A percentile compares a stretch with the other conserved stretches of the same genome.
Conservation (phyloP, 2,329 filamentous ascomycete species). For the Chaetomiaceae sp. region DNA sequence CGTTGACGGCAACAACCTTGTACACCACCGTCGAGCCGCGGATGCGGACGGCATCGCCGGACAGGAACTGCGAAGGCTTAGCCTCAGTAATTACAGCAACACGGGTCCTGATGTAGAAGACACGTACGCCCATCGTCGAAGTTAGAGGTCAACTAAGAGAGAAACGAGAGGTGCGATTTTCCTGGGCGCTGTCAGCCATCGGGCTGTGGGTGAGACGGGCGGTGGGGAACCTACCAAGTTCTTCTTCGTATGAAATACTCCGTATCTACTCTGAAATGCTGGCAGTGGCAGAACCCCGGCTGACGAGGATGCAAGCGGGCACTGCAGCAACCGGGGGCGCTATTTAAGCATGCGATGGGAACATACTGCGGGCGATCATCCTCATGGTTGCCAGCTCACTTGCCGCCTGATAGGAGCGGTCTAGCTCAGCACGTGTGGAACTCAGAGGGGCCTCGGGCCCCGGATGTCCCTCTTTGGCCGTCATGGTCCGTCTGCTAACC, state of each 20-base stretch:
- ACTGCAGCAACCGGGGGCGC: not conserved
- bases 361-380: too few species aligned
- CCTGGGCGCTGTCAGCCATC: not conserved
- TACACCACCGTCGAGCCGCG: constrained; percentile 20
- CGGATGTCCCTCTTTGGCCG: constrained; percentile 20
- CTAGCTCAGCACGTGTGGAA: constrained; percentile 17
- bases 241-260: too few species aligned
- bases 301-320: too few species aligned
- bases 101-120: too few species aligned
- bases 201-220: too few species aligned
- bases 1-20: constrained; percentile 23
- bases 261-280: too few species aligned
- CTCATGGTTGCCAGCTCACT: constrained; percentile 6
- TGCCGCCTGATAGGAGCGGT: constrained; percentile 4
- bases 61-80: constrained; percentile 13
- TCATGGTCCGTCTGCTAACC: constrained; percentile 7
- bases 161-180: not conserved
- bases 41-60: constrained; percentile 22
- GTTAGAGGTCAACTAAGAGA: too few species aligned
- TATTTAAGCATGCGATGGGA: constrained; percentile 20
- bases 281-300: too few species aligned
- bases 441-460: constrained; percentile 11
- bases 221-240: too few species aligned
- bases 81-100: not conserved
- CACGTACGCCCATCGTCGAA: constrained; percentile 13